Percentiles rank a stretch among this genome's conserved stretches.
Conservation (phyloP, 306 rosid species). For the Prunus dulcis region DNA sequence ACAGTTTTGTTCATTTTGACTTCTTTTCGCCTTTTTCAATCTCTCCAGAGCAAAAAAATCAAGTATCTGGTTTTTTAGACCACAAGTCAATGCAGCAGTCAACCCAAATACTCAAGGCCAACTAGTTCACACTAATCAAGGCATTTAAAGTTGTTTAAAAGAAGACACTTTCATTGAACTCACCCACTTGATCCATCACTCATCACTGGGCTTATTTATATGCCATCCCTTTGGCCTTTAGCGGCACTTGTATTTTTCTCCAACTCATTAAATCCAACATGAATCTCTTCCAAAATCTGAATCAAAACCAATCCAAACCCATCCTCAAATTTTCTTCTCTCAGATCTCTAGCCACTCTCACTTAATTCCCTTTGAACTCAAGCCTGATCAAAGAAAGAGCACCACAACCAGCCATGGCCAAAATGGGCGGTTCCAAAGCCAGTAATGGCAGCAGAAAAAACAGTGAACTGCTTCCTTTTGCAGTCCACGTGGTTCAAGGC, state of each 20-base stretch:
- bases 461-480: background rate
- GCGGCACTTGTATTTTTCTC: background rate
- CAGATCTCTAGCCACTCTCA: background rate
- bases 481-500: conserved; percentile 26
- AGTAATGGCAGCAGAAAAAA: background rate
- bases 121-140: background rate
- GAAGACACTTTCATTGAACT: background rate
- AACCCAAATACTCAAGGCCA: background rate
- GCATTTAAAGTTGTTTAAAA: background rate
- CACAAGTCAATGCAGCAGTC: background rate
- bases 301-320: background rate
- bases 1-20: no score
- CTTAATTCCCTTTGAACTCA: background rate
- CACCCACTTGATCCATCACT: background rate
- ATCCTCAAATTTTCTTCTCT: background rate
- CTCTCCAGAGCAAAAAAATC: background rate
- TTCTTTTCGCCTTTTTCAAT: no score
- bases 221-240: background rate
- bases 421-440: background rate
- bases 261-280: background rate
- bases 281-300: background rate
- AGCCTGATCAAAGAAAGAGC: background rate
- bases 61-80: background rate
- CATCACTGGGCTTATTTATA: background rate
- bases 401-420: background rate